Base-by-base conservation (phyloP, 2,329 filamentous ascomycete species). In the Niveomyces coronatus region DNA sequence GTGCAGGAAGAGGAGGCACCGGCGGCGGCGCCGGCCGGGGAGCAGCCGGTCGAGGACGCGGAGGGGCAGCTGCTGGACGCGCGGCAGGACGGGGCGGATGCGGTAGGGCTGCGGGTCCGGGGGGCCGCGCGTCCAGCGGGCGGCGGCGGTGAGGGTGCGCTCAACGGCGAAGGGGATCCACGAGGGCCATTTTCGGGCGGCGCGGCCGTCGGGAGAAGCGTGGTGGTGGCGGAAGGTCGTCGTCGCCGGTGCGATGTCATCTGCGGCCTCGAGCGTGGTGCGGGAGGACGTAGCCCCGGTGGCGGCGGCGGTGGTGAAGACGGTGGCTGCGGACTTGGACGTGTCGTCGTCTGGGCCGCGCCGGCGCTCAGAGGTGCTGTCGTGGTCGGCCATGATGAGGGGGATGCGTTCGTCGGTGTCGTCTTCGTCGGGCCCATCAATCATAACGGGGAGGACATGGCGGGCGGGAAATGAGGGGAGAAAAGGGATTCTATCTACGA, bases 1-100 rank as follows among this genome's bases (percentile, higher is more conserved):
- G 45, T 78, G 81, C 24, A 66, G 58, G 30, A 76, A 56, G 35
- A 82, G 62, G 5, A 83, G 61, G 48, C 63, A 63, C n/a, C 73
- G 53, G 28, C 77, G 74, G 37, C 82, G 76, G 45, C 62, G 71
- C 44, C 59, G 61, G 41, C 70, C 70, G 0, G 80, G 78, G 3
- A 84, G 60, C 47, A 74, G 71, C 38, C 63, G 69, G 45, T 85
- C 72, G 41, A 86, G 53, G 29, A 85, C 58, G 31, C 61, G 59
- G 42, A 84, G 62, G 2, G 84, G 85, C 22, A 73, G 73, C 44
- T 76, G 69, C 54, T 91, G 85, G 10, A 86, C 55, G 10, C 52
- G 53, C 2, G 83, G 81, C 36, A 87, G 73, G 39, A 84, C 44
- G 0, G 78, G 76, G 31, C 62, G 58, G 50, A 82, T 79, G 43